phyloP scores from a whole-genome alignment of 2,329 filamentous ascomycete genomes.

The Macrophomina phaseolina region DNA sequence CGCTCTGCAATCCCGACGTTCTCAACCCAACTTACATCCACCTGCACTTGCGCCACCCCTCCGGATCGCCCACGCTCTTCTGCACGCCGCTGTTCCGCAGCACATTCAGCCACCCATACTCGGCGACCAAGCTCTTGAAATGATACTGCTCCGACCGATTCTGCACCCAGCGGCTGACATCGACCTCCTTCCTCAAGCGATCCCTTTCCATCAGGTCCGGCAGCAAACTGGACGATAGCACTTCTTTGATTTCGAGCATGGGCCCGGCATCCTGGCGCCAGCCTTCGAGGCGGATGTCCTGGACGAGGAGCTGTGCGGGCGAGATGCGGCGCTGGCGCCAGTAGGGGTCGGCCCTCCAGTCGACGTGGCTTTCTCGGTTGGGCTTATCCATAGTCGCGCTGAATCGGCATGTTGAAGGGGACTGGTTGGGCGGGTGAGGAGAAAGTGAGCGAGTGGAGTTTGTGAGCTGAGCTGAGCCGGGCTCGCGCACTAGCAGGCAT shows the following conservation, averaged over 20 bases:
- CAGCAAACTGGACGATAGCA: conserved; percentile 41
- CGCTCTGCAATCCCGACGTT: not conserved
- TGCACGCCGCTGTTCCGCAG: conserved; percentile 44
- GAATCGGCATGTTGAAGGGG: too few relatives aligned
- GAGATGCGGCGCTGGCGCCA: conserved; percentile 49
- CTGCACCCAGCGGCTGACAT: conserved; percentile 33
- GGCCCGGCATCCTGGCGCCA: conserved; percentile 39
- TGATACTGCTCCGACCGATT: conserved; percentile 46
- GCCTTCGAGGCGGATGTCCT: conserved; percentile 47
- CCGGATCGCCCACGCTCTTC: conserved; percentile 35
- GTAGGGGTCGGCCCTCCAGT: conserved; percentile 45
- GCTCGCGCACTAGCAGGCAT: not conserved
- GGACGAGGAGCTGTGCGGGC: conserved; percentile 46
- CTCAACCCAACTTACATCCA: conserved; percentile 40
- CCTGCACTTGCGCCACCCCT: conserved; percentile 41
- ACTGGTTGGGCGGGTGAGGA: too few relatives aligned
- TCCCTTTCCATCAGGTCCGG: conserved; percentile 40
- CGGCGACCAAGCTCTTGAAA: conserved; percentile 41
- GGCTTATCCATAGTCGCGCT: conserved; percentile 31
- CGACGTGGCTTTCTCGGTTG: conserved; percentile 32
- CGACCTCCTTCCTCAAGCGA: conserved; percentile 31
- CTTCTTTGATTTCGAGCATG: conserved; percentile 48
- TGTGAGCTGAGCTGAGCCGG: too few relatives aligned
- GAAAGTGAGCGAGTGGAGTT: too few relatives aligned
- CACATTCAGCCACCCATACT: conserved; percentile 52